phyloP scores from a whole-genome alignment of 2,329 filamentous ascomycete species.

The Aspergillus sp. region DNA sequence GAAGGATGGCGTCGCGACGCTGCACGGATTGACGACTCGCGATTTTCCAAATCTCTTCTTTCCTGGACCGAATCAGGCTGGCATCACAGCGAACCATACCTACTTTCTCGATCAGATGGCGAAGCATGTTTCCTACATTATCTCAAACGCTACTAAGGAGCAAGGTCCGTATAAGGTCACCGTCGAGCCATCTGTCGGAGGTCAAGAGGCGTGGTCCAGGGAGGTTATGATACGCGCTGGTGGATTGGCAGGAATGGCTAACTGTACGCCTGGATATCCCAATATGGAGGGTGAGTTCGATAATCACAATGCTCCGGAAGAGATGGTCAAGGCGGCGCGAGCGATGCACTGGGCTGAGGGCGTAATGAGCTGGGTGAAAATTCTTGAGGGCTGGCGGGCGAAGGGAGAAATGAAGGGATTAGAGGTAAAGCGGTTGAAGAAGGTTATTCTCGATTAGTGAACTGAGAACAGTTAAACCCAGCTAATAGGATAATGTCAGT shows the following conservation, averaged over 20 bases:
- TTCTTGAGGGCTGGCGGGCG: constrained; percentile 15
- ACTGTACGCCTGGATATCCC: constrained; percentile 52
- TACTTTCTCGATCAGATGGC: constrained; percentile 31
- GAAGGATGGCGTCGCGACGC: constrained; percentile 40
- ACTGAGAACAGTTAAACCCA: too few relatives aligned
- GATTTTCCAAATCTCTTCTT: constrained; percentile 54
- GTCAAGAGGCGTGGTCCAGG: constrained; percentile 44
- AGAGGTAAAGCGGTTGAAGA: constrained; percentile 1
- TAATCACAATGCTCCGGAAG: constrained; percentile 15
- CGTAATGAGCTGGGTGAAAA: constrained; percentile 24
- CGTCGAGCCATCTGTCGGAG: constrained; percentile 21
- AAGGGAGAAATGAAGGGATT: constrained; percentile 23
- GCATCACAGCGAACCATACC: constrained; percentile 33
- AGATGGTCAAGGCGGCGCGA: constrained; percentile 26
- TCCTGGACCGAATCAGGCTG: constrained; percentile 38
- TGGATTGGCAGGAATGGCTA: constrained; percentile 34
- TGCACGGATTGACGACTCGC: constrained; percentile 46
- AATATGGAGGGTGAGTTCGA: constrained; percentile 41
- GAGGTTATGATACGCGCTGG: constrained; percentile 36
- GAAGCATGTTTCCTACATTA: constrained; percentile 42
- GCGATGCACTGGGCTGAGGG: constrained; percentile 26
- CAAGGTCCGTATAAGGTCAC: constrained; percentile 6
- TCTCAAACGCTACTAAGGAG: constrained; percentile 24
- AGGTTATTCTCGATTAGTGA: background rate
- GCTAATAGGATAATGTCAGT: too few relatives aligned